A percentile compares a stretch with the other conserved stretches of the same genome.
Conservation (phyloP, 2,329 filamentous ascomycete genomes). For the Camillea tinctor region DNA sequence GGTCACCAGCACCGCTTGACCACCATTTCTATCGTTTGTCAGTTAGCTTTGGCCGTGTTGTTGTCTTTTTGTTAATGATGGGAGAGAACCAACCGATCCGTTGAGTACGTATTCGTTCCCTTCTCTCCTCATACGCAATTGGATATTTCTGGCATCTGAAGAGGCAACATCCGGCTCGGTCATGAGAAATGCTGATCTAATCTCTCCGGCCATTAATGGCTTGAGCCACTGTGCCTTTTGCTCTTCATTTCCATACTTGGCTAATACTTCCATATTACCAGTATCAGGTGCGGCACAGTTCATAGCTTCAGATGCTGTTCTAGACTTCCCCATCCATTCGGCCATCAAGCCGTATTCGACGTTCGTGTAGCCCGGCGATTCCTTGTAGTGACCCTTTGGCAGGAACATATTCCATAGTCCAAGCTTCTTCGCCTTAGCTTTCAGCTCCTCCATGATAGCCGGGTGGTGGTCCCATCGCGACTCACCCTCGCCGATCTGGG, state of each 20-base stretch:
- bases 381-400: constrained; percentile 90
- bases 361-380: constrained; percentile 92
- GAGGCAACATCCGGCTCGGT: constrained; percentile 87
- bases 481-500: constrained; percentile 75
- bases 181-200: constrained; percentile 90
- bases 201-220: constrained; percentile 79
- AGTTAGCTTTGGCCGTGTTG: constrained; percentile 22
- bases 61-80: neutral
- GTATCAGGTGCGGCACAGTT: constrained; percentile 92
- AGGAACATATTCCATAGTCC: constrained; percentile 99
- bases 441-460: constrained; percentile 81
- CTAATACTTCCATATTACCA: constrained; percentile 92
- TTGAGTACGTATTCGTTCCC: constrained; percentile 90
- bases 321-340: constrained; percentile 87
- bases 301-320: constrained; percentile 78
- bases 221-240: constrained; percentile 84
- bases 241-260: constrained; percentile 82
- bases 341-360: constrained; percentile 98
- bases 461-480: constrained; percentile 80
- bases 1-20: constrained; percentile 93
- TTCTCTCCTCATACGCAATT: constrained; percentile 77
- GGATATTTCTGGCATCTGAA: constrained; percentile 90
- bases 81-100: constrained; percentile 61
- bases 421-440: constrained; percentile 75
- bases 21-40: constrained; percentile 80